Evolutionary conservation across 2,329 filamentous ascomycete species (phyloP).

Genomic region (Fusarium sp.): DNA sequence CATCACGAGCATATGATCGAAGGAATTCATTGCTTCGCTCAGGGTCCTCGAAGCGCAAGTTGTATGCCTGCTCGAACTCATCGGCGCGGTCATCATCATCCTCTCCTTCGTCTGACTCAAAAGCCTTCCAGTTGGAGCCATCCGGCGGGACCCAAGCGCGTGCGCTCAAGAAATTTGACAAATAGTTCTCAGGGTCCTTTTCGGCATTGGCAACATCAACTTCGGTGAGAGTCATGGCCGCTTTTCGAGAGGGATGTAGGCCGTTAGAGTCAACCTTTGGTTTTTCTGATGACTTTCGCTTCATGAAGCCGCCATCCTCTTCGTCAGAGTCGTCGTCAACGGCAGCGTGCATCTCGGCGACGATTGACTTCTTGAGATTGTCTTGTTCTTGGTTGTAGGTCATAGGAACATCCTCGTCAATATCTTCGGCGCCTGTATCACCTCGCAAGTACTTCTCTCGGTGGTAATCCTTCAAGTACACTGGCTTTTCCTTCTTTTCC

Average conservation of each 20-base stretch:
- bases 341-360: conserved; percentile 82
- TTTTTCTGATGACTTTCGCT: conserved; percentile 72
- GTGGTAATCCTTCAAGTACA: conserved; percentile 91
- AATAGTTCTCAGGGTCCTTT: conserved; percentile 88
- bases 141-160: conserved; percentile 86
- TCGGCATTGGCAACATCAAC: conserved; percentile 81
- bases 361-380: conserved; percentile 79
- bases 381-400: conserved; percentile 93
- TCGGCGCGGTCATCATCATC: conserved; percentile 79
- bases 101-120: conserved; percentile 94
- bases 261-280: conserved; percentile 57
- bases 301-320: conserved; percentile 76
- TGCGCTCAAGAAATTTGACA: conserved; percentile 96
- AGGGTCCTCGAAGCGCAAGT: conserved; percentile 95
- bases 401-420: conserved; percentile 68
- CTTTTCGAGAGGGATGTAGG: conserved; percentile 68
- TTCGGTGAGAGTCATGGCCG: conserved; percentile 63
- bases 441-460: conserved; percentile 87
- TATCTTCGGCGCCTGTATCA: conserved; percentile 69
- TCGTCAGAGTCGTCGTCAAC: conserved; percentile 64
- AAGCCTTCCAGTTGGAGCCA: conserved; percentile 77
- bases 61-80: conserved; percentile 92
- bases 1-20: conserved; percentile 88
- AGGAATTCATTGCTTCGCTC: conserved; percentile 88
- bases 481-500: conserved; percentile 81